Conservation (phyloP, 108 stramenopile genomes). For the Aurantiochytrium sp. region DNA sequence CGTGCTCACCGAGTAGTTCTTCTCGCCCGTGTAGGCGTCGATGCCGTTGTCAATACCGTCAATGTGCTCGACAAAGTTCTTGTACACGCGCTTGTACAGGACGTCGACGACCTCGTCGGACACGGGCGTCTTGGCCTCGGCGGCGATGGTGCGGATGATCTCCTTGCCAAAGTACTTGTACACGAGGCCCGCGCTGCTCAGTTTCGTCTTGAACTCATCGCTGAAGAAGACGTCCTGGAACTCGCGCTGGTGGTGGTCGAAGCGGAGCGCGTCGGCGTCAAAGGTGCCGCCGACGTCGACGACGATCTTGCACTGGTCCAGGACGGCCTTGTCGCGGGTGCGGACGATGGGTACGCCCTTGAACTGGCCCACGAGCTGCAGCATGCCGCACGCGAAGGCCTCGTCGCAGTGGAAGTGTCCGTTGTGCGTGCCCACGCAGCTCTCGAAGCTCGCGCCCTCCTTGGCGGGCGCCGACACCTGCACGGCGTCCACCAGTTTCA, state of each 20-base stretch:
- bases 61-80: conserved; percentile 85
- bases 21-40: conserved; percentile 49
- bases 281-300: conserved; percentile 94
- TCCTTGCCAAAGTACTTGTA: conserved; percentile 94
- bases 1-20: conserved; percentile 76
- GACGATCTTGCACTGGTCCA: conserved; percentile 79
- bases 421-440: conserved; percentile 48
- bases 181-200: conserved; percentile 86
- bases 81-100: conserved; percentile 71
- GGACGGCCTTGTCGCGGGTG: conserved; percentile 69
- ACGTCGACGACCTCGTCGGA: conserved; percentile 37
- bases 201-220: conserved; percentile 59
- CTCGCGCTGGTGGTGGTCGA: conserved; percentile 95
- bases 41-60: conserved; percentile 99
- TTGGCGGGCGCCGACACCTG: background rate
- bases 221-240: conserved; percentile 74
- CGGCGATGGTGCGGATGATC: conserved; percentile 55
- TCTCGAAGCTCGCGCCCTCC: background rate
- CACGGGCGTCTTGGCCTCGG: background rate
- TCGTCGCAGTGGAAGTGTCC: conserved; percentile 63
- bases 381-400: conserved; percentile 58
- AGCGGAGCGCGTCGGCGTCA: conserved; percentile 71
- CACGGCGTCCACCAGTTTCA: conserved; percentile 1
- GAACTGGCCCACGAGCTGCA: conserved; percentile 48
- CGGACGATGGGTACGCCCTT: conserved; percentile 58